Evolutionary conservation across 352 stramenopile species (phyloP).

Genomic region (Phytophthora syringae): DNA sequence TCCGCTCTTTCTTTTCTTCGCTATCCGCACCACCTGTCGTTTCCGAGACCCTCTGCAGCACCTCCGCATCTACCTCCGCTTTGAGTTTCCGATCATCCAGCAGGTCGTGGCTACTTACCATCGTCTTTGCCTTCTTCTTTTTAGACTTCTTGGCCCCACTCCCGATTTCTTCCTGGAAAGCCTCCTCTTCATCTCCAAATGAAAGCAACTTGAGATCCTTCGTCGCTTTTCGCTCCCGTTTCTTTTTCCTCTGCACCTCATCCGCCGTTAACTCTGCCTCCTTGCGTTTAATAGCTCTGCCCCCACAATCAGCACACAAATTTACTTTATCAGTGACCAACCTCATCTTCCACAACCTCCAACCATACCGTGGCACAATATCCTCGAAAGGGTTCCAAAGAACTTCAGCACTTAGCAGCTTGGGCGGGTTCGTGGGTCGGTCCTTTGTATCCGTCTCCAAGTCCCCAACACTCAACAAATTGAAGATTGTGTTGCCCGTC

Average conservation of each 20-base stretch:
- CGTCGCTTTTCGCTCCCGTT: conserved; percentile 91
- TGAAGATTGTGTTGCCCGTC: conserved; percentile 98
- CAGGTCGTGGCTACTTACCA: conserved; percentile 81
- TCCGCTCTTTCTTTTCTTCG: conserved; percentile 47
- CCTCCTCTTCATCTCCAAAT: conserved; percentile 93
- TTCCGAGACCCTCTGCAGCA: conserved; percentile 62
- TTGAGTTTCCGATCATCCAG: conserved; percentile 71
- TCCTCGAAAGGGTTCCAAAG: conserved; percentile 96
- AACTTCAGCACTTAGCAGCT: conserved; percentile 89
- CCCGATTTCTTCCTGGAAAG: conserved; percentile 57
- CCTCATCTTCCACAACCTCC: background rate
- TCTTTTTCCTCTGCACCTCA: conserved; percentile 61
- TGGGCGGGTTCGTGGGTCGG: conserved; percentile 76
- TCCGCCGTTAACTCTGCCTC: conserved; percentile 28
- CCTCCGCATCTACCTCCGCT: conserved; percentile 58
- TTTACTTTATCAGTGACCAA: background rate
- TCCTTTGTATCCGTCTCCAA: conserved; percentile 88
- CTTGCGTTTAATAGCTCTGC: conserved; percentile 41
- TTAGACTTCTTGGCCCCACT: conserved; percentile 35
- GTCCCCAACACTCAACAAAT: conserved; percentile 93
- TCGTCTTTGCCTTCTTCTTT: conserved; percentile 68
- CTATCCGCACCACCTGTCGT: conserved; percentile 15
- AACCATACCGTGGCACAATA: conserved; percentile 83
- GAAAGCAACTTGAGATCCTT: conserved; percentile 95
- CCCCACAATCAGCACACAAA: conserved; percentile 5